phyloP scores from a whole-genome alignment of 2,329 filamentous ascomycete genomes.

The Paracamarosporium sp. region DNA sequence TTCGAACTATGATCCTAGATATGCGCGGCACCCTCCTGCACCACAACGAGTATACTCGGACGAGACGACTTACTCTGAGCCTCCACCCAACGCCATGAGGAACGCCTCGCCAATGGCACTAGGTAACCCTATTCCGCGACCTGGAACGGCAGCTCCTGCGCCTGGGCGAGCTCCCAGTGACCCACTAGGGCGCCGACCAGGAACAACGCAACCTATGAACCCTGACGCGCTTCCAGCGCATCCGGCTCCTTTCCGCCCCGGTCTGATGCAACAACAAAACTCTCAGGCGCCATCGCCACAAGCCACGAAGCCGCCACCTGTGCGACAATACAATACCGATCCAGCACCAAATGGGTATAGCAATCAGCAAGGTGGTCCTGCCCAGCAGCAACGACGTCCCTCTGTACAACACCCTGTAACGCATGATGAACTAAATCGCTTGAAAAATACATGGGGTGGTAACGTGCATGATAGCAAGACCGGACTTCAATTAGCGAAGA shows the following conservation, averaged over 20 bases:
- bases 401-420: slow-evolving; percentile 68
- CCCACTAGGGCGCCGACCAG: slow-evolving; percentile 39
- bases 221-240: slow-evolving; percentile 64
- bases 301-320: slow-evolving; percentile 55
- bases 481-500: slow-evolving; percentile 78
- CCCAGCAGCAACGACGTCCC: slow-evolving; percentile 21
- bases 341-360: slow-evolving; percentile 46
- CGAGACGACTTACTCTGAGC: slow-evolving; percentile 45
- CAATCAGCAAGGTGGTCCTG: slow-evolving; percentile 24
- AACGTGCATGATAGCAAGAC: slow-evolving; percentile 76
- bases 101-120: slow-evolving; percentile 33
- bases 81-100: slow-evolving; percentile 38
- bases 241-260: slow-evolving; percentile 61
- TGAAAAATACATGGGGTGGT: slow-evolving; percentile 72
- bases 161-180: slow-evolving; percentile 35
- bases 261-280: slow-evolving; percentile 50
- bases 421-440: slow-evolving; percentile 74
- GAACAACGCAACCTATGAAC: slow-evolving; percentile 54
- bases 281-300: slow-evolving; percentile 32
- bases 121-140: slow-evolving; percentile 33
- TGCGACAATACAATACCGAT: slow-evolving; percentile 59
- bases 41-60: slow-evolving; percentile 42
- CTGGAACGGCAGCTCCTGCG: slow-evolving; percentile 40
- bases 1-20: slow-evolving; percentile 36
- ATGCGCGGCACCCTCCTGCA: slow-evolving; percentile 35